These are phyloP conservation scores for Hyphopichia pseudoburtonii DNA, from an alignment of 1,139 yeast genomes.

Conservation along the genomic window DNA sequence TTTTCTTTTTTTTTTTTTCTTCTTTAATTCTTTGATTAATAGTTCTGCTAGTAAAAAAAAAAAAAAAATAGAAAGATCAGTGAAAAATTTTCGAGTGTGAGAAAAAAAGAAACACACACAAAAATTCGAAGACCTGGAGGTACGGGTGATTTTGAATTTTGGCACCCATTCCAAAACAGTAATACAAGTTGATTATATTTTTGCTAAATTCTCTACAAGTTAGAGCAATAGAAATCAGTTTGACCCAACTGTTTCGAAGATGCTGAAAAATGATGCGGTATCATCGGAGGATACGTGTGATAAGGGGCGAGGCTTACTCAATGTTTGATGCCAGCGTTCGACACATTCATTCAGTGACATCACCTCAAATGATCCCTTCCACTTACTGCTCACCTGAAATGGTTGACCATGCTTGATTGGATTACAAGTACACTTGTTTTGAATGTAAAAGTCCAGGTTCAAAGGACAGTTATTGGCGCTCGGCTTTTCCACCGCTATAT, in stretches of 20 bases:
- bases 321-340: neutral
- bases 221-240: too few relatives aligned
- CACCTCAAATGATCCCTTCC: conserved; percentile 1
- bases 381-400: neutral
- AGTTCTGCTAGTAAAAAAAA: neutral
- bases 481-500: conserved; percentile 12
- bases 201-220: too few relatives aligned
- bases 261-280: neutral
- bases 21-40: neutral
- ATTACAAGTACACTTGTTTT: conserved; percentile 13
- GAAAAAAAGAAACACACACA: too few relatives aligned
- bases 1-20: conserved; percentile 1
- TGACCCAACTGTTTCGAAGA: too few relatives aligned
- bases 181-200: too few relatives aligned
- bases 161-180: too few relatives aligned
- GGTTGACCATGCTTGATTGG: conserved; percentile 6
- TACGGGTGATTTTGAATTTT: too few relatives aligned
- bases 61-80: conserved; percentile 1
- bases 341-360: conserved; percentile 2
- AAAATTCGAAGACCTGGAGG: too few relatives aligned
- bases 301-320: neutral
- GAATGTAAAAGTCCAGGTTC: conserved; percentile 11
- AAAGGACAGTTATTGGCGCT: conserved; percentile 18
- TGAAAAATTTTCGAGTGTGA: too few relatives aligned
- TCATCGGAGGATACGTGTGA: neutral